A percentile compares a stretch with the other conserved stretches of the same genome.
Conservation (phyloP, 345 rosid species). For the Hypericum androsaemum region DNA sequence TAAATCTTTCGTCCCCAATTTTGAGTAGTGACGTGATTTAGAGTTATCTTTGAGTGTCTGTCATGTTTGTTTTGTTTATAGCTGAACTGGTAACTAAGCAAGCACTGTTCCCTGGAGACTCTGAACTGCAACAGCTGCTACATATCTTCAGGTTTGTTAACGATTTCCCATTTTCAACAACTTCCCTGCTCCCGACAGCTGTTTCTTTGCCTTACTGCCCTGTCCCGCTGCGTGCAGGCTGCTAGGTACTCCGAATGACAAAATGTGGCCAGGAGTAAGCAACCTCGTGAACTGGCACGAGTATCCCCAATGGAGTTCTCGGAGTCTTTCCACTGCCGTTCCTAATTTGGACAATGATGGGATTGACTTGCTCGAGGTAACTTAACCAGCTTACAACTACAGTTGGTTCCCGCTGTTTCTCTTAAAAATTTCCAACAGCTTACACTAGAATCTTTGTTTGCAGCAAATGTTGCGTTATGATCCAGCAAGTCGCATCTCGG, state of each 20-base stretch:
- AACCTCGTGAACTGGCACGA: constrained; percentile 89
- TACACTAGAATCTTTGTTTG: too few relatives aligned
- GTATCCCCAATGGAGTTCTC: constrained; percentile 88
- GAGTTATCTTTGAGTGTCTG: neutral
- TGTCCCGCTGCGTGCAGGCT: constrained; percentile 34
- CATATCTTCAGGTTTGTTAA: constrained; percentile 71
- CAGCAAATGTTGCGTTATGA: too few relatives aligned
- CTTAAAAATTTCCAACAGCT: too few relatives aligned
- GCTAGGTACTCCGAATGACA: constrained; percentile 85
- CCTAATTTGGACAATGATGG: constrained; percentile 67
- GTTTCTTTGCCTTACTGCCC: too few relatives aligned
- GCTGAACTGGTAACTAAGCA: constrained; percentile 81
- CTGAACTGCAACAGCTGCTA: constrained; percentile 90
- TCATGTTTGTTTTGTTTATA: constrained; percentile 18
- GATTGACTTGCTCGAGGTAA: constrained; percentile 64
- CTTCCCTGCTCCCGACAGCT: too few relatives aligned
- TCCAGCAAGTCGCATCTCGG: too few relatives aligned
- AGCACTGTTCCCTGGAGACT: constrained; percentile 88
- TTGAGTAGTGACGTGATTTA: neutral
- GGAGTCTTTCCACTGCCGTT: constrained; percentile 49
- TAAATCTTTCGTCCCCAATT: constrained; percentile 16
- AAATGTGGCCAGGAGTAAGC: constrained; percentile 91
- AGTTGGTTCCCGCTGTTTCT: too few relatives aligned
- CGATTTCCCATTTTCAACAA: too few relatives aligned
- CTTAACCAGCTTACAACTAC: constrained; percentile 5